Conservation (phyloP, 176 grass and related monocot genomes). For the Bonia amplexicaulis region DNA sequence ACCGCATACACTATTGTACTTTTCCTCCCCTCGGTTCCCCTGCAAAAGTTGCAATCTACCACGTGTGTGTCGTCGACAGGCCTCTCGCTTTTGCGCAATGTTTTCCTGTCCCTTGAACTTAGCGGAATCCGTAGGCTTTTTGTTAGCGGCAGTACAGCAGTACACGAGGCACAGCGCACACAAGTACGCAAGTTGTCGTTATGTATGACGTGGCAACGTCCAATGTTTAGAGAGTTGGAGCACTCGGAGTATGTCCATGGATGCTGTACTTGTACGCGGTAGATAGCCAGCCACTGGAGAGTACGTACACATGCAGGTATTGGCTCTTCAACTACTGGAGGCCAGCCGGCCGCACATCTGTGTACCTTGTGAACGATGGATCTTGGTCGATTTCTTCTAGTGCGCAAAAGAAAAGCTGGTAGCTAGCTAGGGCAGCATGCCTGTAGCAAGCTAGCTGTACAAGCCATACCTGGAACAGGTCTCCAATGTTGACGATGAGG, state of each 20-base stretch:
- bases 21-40: background rate
- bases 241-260: conserved; percentile 4
- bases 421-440: background rate
- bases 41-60: conserved; percentile 27
- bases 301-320: conserved; percentile 3
- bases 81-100: conserved; percentile 3
- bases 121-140: background rate
- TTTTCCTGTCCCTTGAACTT: conserved; percentile 21
- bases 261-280: conserved; percentile 1
- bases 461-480: conserved; percentile 75
- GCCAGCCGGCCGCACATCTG: background rate
- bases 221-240: background rate
- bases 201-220: background rate
- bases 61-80: conserved; percentile 26
- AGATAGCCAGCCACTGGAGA: background rate
- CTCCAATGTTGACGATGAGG: conserved; percentile 86
- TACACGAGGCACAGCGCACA: background rate
- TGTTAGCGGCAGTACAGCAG: background rate
- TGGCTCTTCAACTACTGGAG: background rate
- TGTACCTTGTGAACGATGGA: background rate
- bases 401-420: background rate
- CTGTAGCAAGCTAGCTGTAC: background rate
- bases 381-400: background rate
- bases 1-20: background rate
- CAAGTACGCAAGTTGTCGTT: background rate